Conservation (phyloP, 2,329 filamentous ascomycete species). For the Aspergillus candidus region DNA sequence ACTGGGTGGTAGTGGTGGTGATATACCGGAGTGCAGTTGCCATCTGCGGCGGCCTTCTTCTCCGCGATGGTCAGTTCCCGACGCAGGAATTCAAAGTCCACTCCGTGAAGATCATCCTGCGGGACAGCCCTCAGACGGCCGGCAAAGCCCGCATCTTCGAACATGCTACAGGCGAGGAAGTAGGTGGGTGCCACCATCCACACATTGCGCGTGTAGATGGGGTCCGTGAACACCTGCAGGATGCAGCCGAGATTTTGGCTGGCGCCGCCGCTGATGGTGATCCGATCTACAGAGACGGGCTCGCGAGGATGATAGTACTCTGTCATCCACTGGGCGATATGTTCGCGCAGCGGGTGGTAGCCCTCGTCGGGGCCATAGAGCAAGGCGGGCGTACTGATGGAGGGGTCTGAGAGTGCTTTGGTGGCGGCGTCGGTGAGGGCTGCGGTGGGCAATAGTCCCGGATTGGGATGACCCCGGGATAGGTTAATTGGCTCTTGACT, state of each 20-base stretch:
- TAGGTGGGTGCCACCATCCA: conserved; percentile 82
- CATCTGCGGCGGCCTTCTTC: conserved; percentile 32
- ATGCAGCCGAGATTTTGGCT: conserved; percentile 75
- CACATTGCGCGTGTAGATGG: conserved; percentile 63
- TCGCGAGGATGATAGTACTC: conserved; percentile 50
- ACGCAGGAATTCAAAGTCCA: conserved; percentile 61
- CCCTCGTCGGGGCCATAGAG: conserved; percentile 76
- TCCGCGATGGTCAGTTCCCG: conserved; percentile 47
- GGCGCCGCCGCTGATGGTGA: conserved; percentile 79
- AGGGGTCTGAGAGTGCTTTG: conserved; percentile 55
- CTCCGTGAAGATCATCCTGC: conserved; percentile 65
- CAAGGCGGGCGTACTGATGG: conserved; percentile 57
- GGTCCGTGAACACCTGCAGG: conserved; percentile 74
- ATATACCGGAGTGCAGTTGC: conserved; percentile 41
- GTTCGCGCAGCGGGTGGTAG: conserved; percentile 60
- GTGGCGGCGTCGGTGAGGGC: conserved; percentile 57
- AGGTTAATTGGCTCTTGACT: conserved; percentile 34
- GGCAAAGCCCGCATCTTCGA: conserved; percentile 71
- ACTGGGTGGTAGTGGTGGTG: not conserved
- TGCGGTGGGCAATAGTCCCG: conserved; percentile 58
- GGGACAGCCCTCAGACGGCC: conserved; percentile 62
- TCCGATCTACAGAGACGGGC: conserved; percentile 50
- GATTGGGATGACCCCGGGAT: conserved; percentile 44
- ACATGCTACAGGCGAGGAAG: conserved; percentile 77
- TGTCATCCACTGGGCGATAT: conserved; percentile 65